Evolutionary conservation across 2,329 filamentous ascomycete genomes (phyloP).

Genomic region (Cladosporium velox): DNA sequence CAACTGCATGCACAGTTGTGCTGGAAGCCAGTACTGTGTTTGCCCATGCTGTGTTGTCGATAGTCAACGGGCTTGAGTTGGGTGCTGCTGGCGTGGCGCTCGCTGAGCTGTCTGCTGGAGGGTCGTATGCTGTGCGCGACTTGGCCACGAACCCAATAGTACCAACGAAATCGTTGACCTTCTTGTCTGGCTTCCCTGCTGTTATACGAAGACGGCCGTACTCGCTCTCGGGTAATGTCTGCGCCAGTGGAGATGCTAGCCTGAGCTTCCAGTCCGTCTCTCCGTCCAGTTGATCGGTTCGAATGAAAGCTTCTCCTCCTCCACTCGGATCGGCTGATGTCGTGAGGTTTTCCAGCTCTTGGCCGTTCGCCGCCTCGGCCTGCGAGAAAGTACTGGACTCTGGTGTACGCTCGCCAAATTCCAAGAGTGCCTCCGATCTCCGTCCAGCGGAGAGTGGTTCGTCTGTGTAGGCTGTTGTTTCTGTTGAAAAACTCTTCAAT

Average conservation of each 20-base stretch:
- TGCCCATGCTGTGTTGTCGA: slow-evolving; percentile 98
- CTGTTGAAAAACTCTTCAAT: slow-evolving; percentile 73
- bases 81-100: neutral
- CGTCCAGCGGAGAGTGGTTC: slow-evolving; percentile 37
- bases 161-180: slow-evolving; percentile 93
- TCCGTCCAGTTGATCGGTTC: slow-evolving; percentile 94
- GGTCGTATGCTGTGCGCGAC: slow-evolving; percentile 51
- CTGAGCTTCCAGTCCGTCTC: slow-evolving; percentile 99
- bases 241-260: slow-evolving; percentile 81
- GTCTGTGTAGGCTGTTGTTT: slow-evolving; percentile 45
- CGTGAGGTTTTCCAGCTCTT: slow-evolving; percentile 34
- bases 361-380: slow-evolving; percentile 30
- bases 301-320: slow-evolving; percentile 90
- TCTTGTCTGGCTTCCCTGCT: slow-evolving; percentile 87
- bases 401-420: slow-evolving; percentile 27
- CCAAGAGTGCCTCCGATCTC: slow-evolving; percentile 29
- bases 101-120: slow-evolving; percentile 28
- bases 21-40: slow-evolving; percentile 96
- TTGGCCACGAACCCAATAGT: slow-evolving; percentile 73
- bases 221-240: slow-evolving; percentile 72
- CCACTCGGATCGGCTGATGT: slow-evolving; percentile 43
- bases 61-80: slow-evolving; percentile 71
- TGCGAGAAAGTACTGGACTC: slow-evolving; percentile 16
- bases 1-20: slow-evolving; percentile 81
- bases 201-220: slow-evolving; percentile 68